Percentiles rank a stretch among this genome's conserved stretches.
phyloP scores from a whole-genome alignment of 2,329 filamentous ascomycete species.

The Microsporum audouinii region DNA sequence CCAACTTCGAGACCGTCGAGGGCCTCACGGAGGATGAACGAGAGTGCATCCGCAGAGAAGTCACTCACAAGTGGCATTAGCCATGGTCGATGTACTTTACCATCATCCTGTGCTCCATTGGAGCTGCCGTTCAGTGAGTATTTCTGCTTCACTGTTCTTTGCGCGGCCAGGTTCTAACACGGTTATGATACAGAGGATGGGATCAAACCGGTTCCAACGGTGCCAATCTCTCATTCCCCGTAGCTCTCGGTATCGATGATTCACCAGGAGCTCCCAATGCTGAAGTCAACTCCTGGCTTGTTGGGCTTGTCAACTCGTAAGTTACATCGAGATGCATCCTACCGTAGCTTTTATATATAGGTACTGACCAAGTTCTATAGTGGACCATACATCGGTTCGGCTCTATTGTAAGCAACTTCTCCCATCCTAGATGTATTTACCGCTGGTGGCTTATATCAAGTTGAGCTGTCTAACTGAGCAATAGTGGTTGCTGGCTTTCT shows the following conservation, averaged over 20 bases:
- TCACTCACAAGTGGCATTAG: slow-evolving; percentile 41
- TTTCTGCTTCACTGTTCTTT: no score
- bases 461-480: not conserved
- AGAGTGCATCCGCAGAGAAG: slow-evolving; percentile 35
- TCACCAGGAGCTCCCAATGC: slow-evolving; percentile 26
- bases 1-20: slow-evolving; percentile 34
- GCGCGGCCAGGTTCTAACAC: not conserved
- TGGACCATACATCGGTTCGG: slow-evolving; percentile 44
- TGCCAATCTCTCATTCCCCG: slow-evolving; percentile 42
- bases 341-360: slow-evolving; percentile 10
- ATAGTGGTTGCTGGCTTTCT: slow-evolving; percentile 53
- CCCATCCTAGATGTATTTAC: not conserved
- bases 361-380: slow-evolving; percentile 16
- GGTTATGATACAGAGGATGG: slow-evolving; percentile 28
- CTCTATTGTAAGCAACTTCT: slow-evolving; percentile 32
- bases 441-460: slow-evolving; percentile 9
- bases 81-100: slow-evolving; percentile 40
- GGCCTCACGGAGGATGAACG: slow-evolving; percentile 35
- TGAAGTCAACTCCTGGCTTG: slow-evolving; percentile 43
- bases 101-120: slow-evolving; percentile 42
- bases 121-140: slow-evolving; percentile 41
- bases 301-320: slow-evolving; percentile 54
- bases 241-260: slow-evolving; percentile 36
- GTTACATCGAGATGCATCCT: slow-evolving; percentile 35
- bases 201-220: slow-evolving; percentile 45